phyloP scores from a whole-genome alignment of 2,329 filamentous ascomycete genomes.

The Fusarium pseudonygamai region DNA sequence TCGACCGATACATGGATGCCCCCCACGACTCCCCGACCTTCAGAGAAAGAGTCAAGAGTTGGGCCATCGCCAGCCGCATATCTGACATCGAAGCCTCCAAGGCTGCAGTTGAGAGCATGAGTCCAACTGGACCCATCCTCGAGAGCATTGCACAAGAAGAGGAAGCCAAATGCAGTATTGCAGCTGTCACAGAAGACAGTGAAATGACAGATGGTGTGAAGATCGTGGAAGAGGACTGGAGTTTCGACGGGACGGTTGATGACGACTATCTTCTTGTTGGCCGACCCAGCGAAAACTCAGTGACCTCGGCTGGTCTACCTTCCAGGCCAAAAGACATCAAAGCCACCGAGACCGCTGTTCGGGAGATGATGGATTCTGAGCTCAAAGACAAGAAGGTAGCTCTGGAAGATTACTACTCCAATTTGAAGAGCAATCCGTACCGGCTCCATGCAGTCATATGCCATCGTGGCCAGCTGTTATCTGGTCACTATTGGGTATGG shows the following conservation, averaged over 20 bases:
- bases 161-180: neutral
- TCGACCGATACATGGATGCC: slow-evolving; percentile 88
- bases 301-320: neutral
- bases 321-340: slow-evolving; percentile 26
- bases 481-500: slow-evolving; percentile 97
- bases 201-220: neutral
- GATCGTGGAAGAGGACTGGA: slow-evolving; percentile 45
- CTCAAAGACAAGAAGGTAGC: slow-evolving; percentile 42
- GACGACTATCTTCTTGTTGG: slow-evolving; percentile 49
- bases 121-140: slow-evolving; percentile 42
- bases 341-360: slow-evolving; percentile 43
- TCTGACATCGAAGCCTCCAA: slow-evolving; percentile 59
- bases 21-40: slow-evolving; percentile 69
- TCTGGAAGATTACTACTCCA: slow-evolving; percentile 50
- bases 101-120: slow-evolving; percentile 40
- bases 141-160: slow-evolving; percentile 34
- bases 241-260: slow-evolving; percentile 52
- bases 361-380: slow-evolving; percentile 59
- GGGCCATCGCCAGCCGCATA: slow-evolving; percentile 76
- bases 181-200: neutral
- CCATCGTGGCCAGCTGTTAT: slow-evolving; percentile 77
- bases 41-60: slow-evolving; percentile 72
- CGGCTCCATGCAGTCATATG: slow-evolving; percentile 92
- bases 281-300: slow-evolving; percentile 8
- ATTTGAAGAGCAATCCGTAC: slow-evolving; percentile 75